Conservation (phyloP, 805 yeast species). For the Myxozyma sirexii region DNA sequence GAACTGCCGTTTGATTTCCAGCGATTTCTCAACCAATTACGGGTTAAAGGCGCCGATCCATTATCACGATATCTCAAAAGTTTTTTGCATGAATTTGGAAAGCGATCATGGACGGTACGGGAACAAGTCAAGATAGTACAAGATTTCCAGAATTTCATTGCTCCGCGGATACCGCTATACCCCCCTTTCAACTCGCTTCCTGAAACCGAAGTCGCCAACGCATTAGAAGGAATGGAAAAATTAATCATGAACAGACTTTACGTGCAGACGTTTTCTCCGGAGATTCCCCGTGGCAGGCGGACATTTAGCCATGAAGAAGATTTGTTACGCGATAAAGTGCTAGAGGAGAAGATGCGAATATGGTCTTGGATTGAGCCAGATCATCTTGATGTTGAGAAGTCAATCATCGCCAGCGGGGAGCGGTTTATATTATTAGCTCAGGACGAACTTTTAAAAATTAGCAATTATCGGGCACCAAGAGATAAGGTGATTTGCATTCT, state of each 20-base stretch:
- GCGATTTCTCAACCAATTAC: conserved; percentile 68
- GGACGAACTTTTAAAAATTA: conserved; percentile 73
- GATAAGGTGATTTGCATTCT: conserved; percentile 90
- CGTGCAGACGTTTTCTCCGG: conserved; percentile 77
- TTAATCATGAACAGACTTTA: conserved; percentile 86
- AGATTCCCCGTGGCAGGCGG: conserved; percentile 50
- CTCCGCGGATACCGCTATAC: conserved; percentile 57
- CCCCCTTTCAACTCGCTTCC: conserved; percentile 77
- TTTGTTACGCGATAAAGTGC: conserved; percentile 57
- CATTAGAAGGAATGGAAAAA: conserved; percentile 90
- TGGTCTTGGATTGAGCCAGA: conserved; percentile 72
- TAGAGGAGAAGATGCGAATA: conserved; percentile 57
- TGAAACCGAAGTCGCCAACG: conserved; percentile 62
- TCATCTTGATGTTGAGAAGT: conserved; percentile 74
- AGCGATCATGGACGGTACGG: conserved; percentile 66
- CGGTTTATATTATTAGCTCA: conserved; percentile 69
- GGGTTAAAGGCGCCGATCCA: conserved; percentile 80
- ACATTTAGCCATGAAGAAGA: conserved; percentile 65
- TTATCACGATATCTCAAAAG: conserved; percentile 74
- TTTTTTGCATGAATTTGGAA: conserved; percentile 74
- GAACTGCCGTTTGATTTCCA: conserved; percentile 75
- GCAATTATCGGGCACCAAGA: conserved; percentile 86
- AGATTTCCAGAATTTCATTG: conserved; percentile 63
- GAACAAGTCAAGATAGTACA: conserved; percentile 77
- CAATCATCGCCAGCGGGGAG: conserved; percentile 52